Percentiles rank a stretch among this genome's conserved stretches.
Evolutionary conservation across 148 eudicot species (phyloP).

Genomic region (Salicornia ramosissima): DNA sequence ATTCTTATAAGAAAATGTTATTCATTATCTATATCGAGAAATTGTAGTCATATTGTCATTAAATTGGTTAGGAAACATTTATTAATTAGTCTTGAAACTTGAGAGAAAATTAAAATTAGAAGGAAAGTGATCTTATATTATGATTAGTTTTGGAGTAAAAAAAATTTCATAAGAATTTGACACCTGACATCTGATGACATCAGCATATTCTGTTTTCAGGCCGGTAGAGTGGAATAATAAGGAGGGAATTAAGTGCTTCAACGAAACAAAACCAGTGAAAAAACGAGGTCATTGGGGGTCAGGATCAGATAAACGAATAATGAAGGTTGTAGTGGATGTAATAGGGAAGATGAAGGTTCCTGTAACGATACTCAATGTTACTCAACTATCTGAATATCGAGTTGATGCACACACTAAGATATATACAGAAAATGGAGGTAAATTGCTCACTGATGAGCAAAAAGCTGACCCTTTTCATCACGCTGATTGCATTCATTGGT

Average conservation of each 20-base stretch:
- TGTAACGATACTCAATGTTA: slow-evolving; percentile 59
- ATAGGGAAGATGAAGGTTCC: slow-evolving; percentile 64
- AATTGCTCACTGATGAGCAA: slow-evolving; percentile 56
- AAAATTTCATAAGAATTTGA: no score
- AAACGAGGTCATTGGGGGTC: slow-evolving; percentile 74
- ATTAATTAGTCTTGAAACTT: no score
- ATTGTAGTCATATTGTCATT: no score
- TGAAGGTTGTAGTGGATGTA: slow-evolving; percentile 54
- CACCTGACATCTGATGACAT: no score
- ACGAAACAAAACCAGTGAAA: slow-evolving; percentile 70
- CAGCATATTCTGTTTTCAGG: neutral
- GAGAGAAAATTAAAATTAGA: no score
- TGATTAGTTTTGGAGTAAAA: no score
- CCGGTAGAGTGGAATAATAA: slow-evolving; percentile 52
- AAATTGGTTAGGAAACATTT: no score
- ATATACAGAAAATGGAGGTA: slow-evolving; percentile 65
- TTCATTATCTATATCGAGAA: no score
- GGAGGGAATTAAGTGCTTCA: slow-evolving; percentile 65
- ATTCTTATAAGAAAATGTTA: no score
- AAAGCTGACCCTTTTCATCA: slow-evolving; percentile 55
- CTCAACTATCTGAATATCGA: slow-evolving; percentile 80
- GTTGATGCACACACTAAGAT: slow-evolving; percentile 70
- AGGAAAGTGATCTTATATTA: no score
- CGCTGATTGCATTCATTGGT: slow-evolving; percentile 98
- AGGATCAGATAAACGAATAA: slow-evolving; percentile 64